Base-by-base conservation (phyloP, 2,329 filamentous ascomycete genomes). In the Septoria petroselini region DNA sequence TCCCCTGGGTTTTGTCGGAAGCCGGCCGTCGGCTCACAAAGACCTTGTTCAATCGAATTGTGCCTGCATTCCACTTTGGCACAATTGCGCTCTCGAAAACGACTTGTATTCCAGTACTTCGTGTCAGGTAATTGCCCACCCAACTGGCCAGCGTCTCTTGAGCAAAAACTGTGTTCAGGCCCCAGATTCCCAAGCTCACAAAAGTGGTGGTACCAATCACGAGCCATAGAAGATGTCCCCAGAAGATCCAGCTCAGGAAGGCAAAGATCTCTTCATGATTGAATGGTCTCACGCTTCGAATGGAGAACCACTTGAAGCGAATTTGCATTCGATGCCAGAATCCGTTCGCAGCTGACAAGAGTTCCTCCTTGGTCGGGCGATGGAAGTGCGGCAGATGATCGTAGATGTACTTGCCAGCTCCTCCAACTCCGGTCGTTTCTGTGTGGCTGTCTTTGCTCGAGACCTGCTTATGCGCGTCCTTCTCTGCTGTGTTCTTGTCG, bases 21-120 rank as follows among this genome's bases (percentile, higher is more conserved):
- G 94, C 88, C 2, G 93, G 93, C 40, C 93, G 78, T 52, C 91
- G 80, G 11, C 93, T 97, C 1, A 98, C 88, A 64, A 95, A 97
- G 7, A 98, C 93, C 64, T 96, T 97, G 62, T 88, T 85, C 71
- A 98, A 95, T 0, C 88, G 91, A 57, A 98, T 98, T 33, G 97
- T 91, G 25, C 91, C 91, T 63, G 93, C 86, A 54, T 83, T 84
- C 93, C 93, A 98, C 67, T 87, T 93, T 8, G 93, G 93, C 15
- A 98, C 93, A 62, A 98, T 95, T 17, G 93, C 93, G 31, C 89
- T 96, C 71, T 98, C 93, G 67, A 98, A 98, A 46, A 98, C 85
- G 25, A 98, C 88, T 31, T 90, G 93, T 40, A 97, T 77, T 4
- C 93, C 93, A 7, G 91, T 93, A 14, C 91, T 95, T 65, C 91